phyloP scores from a whole-genome alignment of 495 filamentous ascomycete genomes.

The Talaromyces thailandensis region DNA sequence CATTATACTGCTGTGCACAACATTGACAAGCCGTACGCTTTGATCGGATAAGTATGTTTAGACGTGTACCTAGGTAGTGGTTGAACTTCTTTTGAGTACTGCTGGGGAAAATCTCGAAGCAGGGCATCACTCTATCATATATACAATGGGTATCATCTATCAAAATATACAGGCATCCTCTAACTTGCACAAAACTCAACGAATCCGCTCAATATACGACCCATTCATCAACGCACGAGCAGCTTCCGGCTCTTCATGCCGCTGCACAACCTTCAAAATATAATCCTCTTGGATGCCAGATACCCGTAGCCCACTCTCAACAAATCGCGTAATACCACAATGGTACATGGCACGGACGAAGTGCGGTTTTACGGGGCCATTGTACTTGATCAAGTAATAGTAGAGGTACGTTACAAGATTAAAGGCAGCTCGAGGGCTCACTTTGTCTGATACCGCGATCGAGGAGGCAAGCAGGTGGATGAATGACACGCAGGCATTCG shows the following conservation, averaged over 20 bases:
- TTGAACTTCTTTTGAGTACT: not conserved
- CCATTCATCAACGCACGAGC: constrained; percentile 15
- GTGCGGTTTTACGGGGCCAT: constrained; percentile 27
- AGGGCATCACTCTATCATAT: not conserved
- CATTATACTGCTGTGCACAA: not conserved
- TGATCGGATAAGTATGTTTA: not conserved
- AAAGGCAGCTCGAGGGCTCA: constrained; percentile 28
- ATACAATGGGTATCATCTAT: not conserved
- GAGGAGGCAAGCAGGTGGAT: constrained; percentile 30
- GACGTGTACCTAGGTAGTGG: not conserved
- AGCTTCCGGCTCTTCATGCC: constrained; percentile 27
- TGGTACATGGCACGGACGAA: constrained; percentile 38
- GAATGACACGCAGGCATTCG: constrained; percentile 26
- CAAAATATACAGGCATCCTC: not conserved
- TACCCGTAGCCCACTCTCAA: constrained; percentile 20
- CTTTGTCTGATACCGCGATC: constrained; percentile 20
- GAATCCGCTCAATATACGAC: constrained; percentile 1
- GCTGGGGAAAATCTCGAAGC: not conserved
- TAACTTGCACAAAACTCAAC: not conserved
- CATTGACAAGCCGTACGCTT: not conserved
- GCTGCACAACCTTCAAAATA: constrained; percentile 25
- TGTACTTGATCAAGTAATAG: constrained; percentile 22
- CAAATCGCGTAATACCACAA: constrained; percentile 33
- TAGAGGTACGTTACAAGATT: constrained; percentile 33
- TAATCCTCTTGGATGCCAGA: constrained; percentile 21